These are phyloP conservation scores for Aspergillus calidoustus DNA, from an alignment of 2,329 filamentous ascomycete species.

Conservation along the genomic window DNA sequence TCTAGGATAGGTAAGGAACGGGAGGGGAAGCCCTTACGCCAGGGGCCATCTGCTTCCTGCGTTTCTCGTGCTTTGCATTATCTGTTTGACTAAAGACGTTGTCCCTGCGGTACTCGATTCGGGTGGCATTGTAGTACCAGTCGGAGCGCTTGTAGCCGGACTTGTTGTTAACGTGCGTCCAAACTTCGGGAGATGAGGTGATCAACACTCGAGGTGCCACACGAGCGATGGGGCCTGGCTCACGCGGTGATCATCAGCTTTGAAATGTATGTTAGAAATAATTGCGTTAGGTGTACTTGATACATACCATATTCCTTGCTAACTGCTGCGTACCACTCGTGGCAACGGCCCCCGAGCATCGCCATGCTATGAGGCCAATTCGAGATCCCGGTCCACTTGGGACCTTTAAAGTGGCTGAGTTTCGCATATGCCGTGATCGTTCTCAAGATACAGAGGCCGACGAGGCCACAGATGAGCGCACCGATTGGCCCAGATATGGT, in stretches of 20 bases:
- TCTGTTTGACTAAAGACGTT: conserved; percentile 2
- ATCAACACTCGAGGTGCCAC: neutral
- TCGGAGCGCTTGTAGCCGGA: neutral
- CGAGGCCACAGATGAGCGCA: neutral
- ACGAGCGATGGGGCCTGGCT: neutral
- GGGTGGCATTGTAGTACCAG: neutral
- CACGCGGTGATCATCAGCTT: neutral
- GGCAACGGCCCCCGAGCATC: neutral
- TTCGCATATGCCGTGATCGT: neutral
- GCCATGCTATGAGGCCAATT: neutral
- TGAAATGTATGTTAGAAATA: neutral
- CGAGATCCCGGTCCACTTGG: neutral
- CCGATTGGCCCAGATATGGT: neutral
- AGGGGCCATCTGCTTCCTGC: neutral
- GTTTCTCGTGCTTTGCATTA: neutral
- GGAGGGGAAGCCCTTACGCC: neutral
- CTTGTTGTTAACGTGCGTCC: neutral
- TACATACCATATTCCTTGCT: neutral
- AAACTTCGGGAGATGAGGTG: neutral
- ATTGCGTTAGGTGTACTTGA: neutral
- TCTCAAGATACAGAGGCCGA: neutral
- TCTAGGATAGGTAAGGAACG: too few species aligned
- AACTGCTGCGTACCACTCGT: neutral
- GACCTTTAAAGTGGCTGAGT: neutral
- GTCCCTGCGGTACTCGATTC: neutral